Evolutionary conservation across 768 basidiomycete genomes (phyloP).

Genomic region (Psilocybe subaeruginosa): DNA sequence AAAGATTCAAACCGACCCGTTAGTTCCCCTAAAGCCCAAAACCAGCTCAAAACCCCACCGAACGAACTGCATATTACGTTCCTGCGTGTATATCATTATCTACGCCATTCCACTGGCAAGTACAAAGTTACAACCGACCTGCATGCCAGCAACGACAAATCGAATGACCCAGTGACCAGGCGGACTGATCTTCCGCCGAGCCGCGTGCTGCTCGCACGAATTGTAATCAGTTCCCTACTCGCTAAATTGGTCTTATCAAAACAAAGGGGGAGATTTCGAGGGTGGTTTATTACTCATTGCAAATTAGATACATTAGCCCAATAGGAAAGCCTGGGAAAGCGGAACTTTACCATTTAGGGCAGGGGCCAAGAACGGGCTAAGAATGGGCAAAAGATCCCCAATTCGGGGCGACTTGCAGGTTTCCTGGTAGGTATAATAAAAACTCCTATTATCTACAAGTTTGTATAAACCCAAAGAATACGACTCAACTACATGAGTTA

Average conservation of each 20-base stretch:
- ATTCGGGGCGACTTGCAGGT: background rate
- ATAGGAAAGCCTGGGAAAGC: background rate
- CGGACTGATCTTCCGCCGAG: background rate
- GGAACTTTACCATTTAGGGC: background rate
- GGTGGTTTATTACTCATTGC: background rate
- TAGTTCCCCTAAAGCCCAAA: background rate
- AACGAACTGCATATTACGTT: background rate
- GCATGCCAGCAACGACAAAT: background rate
- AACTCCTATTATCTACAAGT: background rate
- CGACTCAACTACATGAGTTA: no score
- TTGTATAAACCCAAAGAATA: no score
- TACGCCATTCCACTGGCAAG: no score
- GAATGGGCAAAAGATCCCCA: background rate
- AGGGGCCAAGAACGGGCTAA: background rate
- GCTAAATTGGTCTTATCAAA: background rate
- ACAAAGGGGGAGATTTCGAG: background rate
- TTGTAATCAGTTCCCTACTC: background rate
- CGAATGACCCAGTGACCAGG: background rate
- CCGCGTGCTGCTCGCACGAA: background rate
- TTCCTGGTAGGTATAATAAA: background rate
- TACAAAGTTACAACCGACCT: no score
- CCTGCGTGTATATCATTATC: no score
- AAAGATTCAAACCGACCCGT: background rate
- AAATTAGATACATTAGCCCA: background rate
- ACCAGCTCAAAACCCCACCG: background rate